These are phyloP conservation scores for Plasmodium vivax DNA, from an alignment of 169 alveolate genomes.

Conservation along the genomic window DNA sequence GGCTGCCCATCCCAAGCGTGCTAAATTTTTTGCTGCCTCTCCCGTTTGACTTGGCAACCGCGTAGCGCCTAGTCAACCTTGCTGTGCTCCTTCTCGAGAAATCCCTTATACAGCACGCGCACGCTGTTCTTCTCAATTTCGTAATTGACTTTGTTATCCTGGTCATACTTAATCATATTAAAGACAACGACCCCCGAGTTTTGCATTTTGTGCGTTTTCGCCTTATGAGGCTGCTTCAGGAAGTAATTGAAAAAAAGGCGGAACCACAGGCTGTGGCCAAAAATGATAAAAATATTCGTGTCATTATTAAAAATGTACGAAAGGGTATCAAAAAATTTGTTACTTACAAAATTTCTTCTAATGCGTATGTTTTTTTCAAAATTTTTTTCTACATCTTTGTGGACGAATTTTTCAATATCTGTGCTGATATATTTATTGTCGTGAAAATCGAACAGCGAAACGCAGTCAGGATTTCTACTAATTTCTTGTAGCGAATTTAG, in stretches of 20 bases:
- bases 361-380: neutral
- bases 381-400: constrained; percentile 5
- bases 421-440: constrained; percentile 26
- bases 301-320: constrained; percentile 24
- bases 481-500: constrained; percentile 68
- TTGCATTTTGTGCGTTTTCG: constrained; percentile 44
- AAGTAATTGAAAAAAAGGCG: constrained; percentile 30
- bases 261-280: constrained; percentile 73
- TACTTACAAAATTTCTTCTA: neutral
- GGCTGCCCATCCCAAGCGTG: neutral
- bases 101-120: constrained; percentile 43
- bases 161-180: constrained; percentile 12
- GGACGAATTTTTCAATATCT: constrained; percentile 35
- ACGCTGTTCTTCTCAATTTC: constrained; percentile 38
- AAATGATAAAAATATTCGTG: constrained; percentile 30
- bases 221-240: constrained; percentile 29
- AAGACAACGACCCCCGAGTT: constrained; percentile 54
- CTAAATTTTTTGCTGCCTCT: neutral
- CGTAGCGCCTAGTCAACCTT: neutral
- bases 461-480: constrained; percentile 69
- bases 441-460: constrained; percentile 15
- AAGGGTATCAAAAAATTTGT: constrained; percentile 46
- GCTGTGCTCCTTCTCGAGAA: neutral
- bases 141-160: neutral
- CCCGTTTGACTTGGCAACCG: neutral